Evolutionary conservation across 2,329 filamentous ascomycete species (phyloP).

Genomic region (Onygena corvina): DNA sequence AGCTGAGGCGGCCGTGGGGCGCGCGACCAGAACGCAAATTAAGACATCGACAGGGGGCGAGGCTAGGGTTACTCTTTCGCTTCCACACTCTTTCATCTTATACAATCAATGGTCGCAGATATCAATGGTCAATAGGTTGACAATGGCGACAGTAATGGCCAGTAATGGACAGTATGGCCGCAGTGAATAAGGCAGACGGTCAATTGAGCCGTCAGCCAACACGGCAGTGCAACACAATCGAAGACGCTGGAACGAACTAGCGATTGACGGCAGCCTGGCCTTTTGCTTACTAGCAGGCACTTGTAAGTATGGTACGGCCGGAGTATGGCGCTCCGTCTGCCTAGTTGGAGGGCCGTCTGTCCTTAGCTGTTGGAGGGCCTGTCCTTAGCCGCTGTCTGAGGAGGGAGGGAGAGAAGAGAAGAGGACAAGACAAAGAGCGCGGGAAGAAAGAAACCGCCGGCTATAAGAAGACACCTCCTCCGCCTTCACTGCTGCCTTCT

Average conservation of each 20-base stretch:
- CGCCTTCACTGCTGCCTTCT: background rate
- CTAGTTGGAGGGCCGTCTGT: too few species aligned
- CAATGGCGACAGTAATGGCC: too few species aligned
- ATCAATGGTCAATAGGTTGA: background rate
- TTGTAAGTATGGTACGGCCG: background rate
- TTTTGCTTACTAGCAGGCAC: background rate
- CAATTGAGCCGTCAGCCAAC: slow-evolving; percentile 1
- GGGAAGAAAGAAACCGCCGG: background rate
- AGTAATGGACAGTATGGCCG: background rate
- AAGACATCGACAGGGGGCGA: slow-evolving; percentile 4
- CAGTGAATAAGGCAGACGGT: too few species aligned
- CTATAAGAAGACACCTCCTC: background rate
- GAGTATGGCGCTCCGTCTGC: slow-evolving; percentile 3
- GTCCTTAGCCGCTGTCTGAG: too few species aligned
- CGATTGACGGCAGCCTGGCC: slow-evolving; percentile 1
- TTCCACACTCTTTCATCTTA: background rate
- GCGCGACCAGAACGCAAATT: background rate
- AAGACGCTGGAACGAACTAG: background rate
- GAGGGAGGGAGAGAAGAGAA: too few species aligned
- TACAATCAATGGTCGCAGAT: background rate
- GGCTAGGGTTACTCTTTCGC: slow-evolving; percentile 3
- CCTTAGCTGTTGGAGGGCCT: too few species aligned
- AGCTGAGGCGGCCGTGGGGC: slow-evolving; percentile 1
- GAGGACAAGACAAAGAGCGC: background rate
- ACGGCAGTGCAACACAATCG: background rate